Base-by-base conservation (phyloP, 2,329 filamentous ascomycete genomes). In the Dothistroma pini region DNA sequence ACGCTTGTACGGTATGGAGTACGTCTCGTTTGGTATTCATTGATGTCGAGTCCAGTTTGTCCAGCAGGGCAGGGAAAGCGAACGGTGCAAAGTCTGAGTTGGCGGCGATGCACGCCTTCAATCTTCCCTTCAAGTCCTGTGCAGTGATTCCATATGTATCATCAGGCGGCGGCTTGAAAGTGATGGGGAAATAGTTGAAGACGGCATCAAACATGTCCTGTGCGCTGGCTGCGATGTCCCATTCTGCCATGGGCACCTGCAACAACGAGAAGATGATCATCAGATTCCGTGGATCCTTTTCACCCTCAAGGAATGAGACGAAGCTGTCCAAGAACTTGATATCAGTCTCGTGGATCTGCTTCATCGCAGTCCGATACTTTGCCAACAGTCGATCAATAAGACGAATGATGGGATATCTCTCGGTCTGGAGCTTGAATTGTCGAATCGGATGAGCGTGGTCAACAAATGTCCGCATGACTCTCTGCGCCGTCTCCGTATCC, bases 151-250 rank as follows among this genome's bases (percentile, higher is more conserved):
- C 84, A 63, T 88, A 89, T 0, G 86, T 86, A 69, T 89, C 86
- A 65, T 88, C 86, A 11, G 86, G 86, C 1, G 86, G 87, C 11
- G 86, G 86, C 68, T 84, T 82, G 74, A 89, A 89, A 0, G 86
- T 89, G 66, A 89, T 89, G 0, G 86, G 86, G 70, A 89, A 89
- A 72, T 89, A 89, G 68, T 88, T 88, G 74, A 88, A 89, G 19
- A 87, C 86, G 3, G 86, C 81, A 65, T 89, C 87, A 69, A 89
- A 89, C 50, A 89, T 77, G 32, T 81, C 79, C 70, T 88, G 84
- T 21, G 82, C 82, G 71, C 87, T 80, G 44, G 79, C 79, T 3
- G 80, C 79, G 61, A 89, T 83, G 65, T 85, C 82, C 85, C 87
- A 89, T 71, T 89, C 86, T 7, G 86, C 79, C 81, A 89, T 87